Percentiles rank a stretch among this genome's conserved stretches.
Evolutionary conservation across 805 yeast species (phyloP).

Genomic region (Spathaspora hagerdaliae): DNA sequence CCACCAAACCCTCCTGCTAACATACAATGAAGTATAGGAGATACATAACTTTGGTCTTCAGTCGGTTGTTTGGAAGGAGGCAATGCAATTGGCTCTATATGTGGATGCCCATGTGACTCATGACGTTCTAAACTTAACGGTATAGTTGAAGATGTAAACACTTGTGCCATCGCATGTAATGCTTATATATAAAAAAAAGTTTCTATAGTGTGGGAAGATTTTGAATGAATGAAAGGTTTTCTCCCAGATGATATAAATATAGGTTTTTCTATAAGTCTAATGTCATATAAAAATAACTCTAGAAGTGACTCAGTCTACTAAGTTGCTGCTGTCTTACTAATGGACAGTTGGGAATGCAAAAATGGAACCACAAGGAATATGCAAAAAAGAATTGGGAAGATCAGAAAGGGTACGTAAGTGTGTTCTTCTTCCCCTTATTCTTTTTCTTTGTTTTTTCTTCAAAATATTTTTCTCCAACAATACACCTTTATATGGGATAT

Average conservation of each 20-base stretch:
- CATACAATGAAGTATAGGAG: conserved; percentile 58
- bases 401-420: no score
- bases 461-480: no score
- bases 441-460: no score
- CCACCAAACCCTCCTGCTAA: conserved; percentile 96
- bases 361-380: no score
- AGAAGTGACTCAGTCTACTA: neutral
- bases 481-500: no score
- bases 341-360: no score
- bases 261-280: neutral
- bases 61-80: neutral
- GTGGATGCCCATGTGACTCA: conserved; percentile 9
- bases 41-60: conserved; percentile 7
- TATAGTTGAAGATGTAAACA: conserved; percentile 29
- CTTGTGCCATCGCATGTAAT: conserved; percentile 18
- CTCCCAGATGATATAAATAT: neutral
- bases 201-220: neutral
- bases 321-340: no score
- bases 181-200: no score
- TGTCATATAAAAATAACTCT: neutral
- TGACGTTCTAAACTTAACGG: conserved; percentile 30
- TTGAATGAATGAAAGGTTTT: neutral
- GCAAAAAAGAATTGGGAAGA: no score
- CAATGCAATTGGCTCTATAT: conserved; percentile 3
- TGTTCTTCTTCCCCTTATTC: no score